Base-by-base conservation (phyloP, 2,329 filamentous ascomycete genomes). In the Pestalotiopsis sp. region DNA sequence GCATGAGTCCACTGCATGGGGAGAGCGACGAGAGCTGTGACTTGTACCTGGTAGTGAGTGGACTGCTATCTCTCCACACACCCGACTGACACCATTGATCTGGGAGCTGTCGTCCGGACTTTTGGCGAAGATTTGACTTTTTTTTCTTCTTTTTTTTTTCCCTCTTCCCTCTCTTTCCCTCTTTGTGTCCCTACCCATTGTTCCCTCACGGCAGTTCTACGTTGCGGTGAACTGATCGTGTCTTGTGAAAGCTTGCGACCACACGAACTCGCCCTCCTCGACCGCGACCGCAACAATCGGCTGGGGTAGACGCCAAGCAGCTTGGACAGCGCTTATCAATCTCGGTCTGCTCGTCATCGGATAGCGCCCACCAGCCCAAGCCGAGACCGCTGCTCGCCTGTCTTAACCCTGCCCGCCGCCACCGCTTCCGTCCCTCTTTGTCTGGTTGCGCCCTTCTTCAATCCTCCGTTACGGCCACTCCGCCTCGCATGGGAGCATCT, bases 31-130 rank as follows among this genome's bases (percentile, higher is more conserved):
- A 52, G 7, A 58, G 56, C 56, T 26, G 35, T 58, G 56, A 58
- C 30, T 35, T 35, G 30, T 35, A 35, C 30, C 30, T 35, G 9
- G 30, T 9, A 35, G 30, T 9, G 30, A 35, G 30, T 35, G 30
- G 30, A 35, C 56, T 58, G 56, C 35, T 58, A 58, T 58, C 56
- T 58, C 56, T 35, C 56, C 56, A 58, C 56, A 9, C 56, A 58
- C 56, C 56, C 24, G 56, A 58, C 56, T 58, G 56, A 58, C 56
- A 5, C 13, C 14, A 58, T 52, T 52, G 44, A 52, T 52, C 17
- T 52, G 20, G 22, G 56, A 26, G 20, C 56, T 58, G 26, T 11
- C 56, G 56, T 35, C 56, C 22, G 26, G 56, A 13, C 24, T 58
- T 58, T 58, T 58, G 9, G 22, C 20, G 26, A 22, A 58, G 20